Conservation (phyloP, 495 filamentous ascomycete species). For the Penicillium pancosmium region DNA sequence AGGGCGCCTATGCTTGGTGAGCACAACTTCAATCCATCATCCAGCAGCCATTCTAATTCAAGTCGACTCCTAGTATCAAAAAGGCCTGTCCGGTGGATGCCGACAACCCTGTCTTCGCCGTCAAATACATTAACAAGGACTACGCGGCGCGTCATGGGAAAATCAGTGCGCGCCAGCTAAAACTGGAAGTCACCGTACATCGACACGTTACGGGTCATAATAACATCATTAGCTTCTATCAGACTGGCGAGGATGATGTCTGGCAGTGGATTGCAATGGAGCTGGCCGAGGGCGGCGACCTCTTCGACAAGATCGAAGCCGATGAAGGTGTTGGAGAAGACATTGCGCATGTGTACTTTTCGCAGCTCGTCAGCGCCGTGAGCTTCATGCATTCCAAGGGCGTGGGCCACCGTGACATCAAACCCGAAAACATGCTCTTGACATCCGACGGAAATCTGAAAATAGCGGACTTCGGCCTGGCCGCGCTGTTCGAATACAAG, state of each 20-base stretch:
- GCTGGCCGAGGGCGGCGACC: conserved; percentile 89
- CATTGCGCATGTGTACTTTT: conserved; percentile 95
- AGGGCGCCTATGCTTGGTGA: conserved; percentile 96
- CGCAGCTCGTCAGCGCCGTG: conserved; percentile 86
- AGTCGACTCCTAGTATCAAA: conserved; percentile 69
- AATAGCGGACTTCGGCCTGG: conserved; percentile 95
- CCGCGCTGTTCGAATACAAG: conserved; percentile 89
- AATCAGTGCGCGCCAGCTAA: conserved; percentile 83
- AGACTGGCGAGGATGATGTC: conserved; percentile 79
- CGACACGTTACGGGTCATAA: conserved; percentile 82
- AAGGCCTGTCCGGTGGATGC: conserved; percentile 78
- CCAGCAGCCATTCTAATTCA: conserved; percentile 3
- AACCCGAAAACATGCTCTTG: conserved; percentile 87
- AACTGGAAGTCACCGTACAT: conserved; percentile 87
- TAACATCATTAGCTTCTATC: conserved; percentile 92
- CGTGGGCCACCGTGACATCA: conserved; percentile 86
- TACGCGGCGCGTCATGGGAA: conserved; percentile 88
- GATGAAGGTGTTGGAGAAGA: conserved; percentile 91
- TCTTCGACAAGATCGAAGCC: conserved; percentile 99
- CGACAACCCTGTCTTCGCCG: conserved; percentile 80
- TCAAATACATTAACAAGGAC: conserved; percentile 98
- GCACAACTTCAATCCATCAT: conserved; percentile 25
- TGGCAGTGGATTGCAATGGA: conserved; percentile 99
- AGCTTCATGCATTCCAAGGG: conserved; percentile 94
- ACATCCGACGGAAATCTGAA: conserved; percentile 86